Base-by-base conservation (phyloP, 768 basidiomycete species). In the Mycena pura region DNA sequence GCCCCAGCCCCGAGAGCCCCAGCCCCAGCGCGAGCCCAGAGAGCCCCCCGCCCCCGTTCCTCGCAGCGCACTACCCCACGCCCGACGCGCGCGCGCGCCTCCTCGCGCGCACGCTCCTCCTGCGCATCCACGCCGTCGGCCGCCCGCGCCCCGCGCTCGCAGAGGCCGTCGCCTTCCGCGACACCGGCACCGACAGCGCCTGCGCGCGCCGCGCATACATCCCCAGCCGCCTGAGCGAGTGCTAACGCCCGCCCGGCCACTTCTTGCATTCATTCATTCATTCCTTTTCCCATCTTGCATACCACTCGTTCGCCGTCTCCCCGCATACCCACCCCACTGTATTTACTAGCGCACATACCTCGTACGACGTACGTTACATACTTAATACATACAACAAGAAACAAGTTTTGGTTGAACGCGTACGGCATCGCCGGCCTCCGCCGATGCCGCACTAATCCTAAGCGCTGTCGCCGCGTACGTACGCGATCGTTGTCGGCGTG, bases 101-200 rank as follows among this genome's bases (percentile, higher is more conserved):
- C 36, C 32, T 53, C 34, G 51, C 51, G 32, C 32, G 38, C 32
- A 19, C 51, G 6, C 38, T 53, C 22, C 17, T 36, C 10, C 32
- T 38, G 5, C 51, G 51, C 36, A 38, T 53, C 51, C 34, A 53
- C 51, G 36, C 51, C 13, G 51, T 53, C 51, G 51, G 51, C 21
- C 34, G 38, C 5, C 51, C 32, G 6, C 51, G 51, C 19, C 5
- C n/a, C n/a, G 27, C 48, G 24, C 40, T 32, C 22, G 32, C 51
- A n/a, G n/a, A n/a, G n/a, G n/a, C n/a, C 38, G n/a, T 24, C 22
- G 24, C 36, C 13, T 41, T 5, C 22, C 15, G 29, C 27, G 51
- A 40, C 34, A 21, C 36, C 38, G 51, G 51, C n/a, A 38, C 36
- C 51, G 51, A 53, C n/a, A 28, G 39, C 38, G 51, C 36, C 34